A percentile compares a stretch with the other conserved stretches of the same genome.
Evolutionary conservation across 169 alveolate species (phyloP).

Genomic region (Perkinsus chesapeaki): DNA sequence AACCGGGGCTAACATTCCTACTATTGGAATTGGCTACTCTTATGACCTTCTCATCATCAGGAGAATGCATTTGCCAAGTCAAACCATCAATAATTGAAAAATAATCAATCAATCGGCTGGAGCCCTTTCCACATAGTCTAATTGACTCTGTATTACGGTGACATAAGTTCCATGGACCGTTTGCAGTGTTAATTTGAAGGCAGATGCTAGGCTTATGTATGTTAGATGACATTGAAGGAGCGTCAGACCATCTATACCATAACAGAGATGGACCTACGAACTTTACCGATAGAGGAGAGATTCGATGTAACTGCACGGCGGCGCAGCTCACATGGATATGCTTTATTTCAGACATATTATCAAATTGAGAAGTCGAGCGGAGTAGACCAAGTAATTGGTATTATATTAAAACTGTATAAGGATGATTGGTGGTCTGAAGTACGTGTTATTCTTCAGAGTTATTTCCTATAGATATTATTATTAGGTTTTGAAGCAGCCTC

Average conservation of each 20-base stretch:
- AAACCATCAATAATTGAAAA: no score
- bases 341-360: neutral
- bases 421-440: neutral
- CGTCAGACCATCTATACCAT: neutral
- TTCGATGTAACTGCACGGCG: neutral
- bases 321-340: neutral
- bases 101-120: no score
- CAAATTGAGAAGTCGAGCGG: neutral
- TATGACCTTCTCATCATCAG: no score
- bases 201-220: no score
- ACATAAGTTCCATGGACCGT: no score
- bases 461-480: no score
- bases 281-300: neutral
- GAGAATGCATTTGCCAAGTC: no score
- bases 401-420: neutral
- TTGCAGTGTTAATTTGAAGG: no score
- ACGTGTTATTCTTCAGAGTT: neutral
- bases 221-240: neutral
- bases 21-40: no score
- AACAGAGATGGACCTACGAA: neutral
- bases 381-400: neutral
- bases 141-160: no score
- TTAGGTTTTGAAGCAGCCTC: neutral
- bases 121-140: no score
- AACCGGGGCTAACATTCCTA: no score